Percentiles rank a stretch among this genome's conserved stretches.
These are phyloP conservation scores for Auricularia heimuer DNA, from an alignment of 768 basidiomycete genomes.

Conservation along the genomic window DNA sequence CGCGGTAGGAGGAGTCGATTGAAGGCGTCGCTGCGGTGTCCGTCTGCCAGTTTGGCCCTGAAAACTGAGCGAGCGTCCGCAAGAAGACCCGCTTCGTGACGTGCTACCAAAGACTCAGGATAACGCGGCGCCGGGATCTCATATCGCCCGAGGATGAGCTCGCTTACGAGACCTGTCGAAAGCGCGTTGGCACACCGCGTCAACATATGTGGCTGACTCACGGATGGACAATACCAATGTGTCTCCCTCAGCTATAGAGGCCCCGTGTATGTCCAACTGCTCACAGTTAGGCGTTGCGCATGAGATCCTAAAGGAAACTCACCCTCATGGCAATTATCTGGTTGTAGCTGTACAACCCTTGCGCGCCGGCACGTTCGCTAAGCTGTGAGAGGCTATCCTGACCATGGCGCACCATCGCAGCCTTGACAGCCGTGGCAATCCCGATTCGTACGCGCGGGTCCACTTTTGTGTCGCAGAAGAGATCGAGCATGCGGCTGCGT, in stretches of 20 bases:
- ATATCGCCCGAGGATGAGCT: constrained; percentile 48
- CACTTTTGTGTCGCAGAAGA: constrained; percentile 28
- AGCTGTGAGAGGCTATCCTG: constrained; percentile 41
- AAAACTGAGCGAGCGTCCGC: background rate
- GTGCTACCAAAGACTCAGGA: constrained; percentile 42
- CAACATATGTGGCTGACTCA: constrained; percentile 25
- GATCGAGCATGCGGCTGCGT: constrained; percentile 17
- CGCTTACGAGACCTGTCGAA: constrained; percentile 42
- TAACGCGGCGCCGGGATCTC: constrained; percentile 34
- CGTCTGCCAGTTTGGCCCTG: constrained; percentile 3
- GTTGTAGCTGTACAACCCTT: constrained; percentile 56
- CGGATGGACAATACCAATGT: constrained; percentile 40
- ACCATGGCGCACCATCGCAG: constrained; percentile 44
- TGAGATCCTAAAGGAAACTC: constrained; percentile 8
- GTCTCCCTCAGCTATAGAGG: constrained; percentile 40
- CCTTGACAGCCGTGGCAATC: constrained; percentile 46
- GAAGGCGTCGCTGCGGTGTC: constrained; percentile 43
- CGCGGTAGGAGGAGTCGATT: constrained; percentile 47
- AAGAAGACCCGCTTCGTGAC: constrained; percentile 33
- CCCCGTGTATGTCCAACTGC: constrained; percentile 28
- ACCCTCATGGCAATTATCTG: constrained; percentile 49
- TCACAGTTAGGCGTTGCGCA: constrained; percentile 13
- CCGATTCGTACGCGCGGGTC: constrained; percentile 45
- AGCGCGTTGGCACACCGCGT: background rate
- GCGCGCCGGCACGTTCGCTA: constrained; percentile 55